Conservation (phyloP, 2,329 filamentous ascomycete genomes). For the Teratosphaeria destructans region DNA sequence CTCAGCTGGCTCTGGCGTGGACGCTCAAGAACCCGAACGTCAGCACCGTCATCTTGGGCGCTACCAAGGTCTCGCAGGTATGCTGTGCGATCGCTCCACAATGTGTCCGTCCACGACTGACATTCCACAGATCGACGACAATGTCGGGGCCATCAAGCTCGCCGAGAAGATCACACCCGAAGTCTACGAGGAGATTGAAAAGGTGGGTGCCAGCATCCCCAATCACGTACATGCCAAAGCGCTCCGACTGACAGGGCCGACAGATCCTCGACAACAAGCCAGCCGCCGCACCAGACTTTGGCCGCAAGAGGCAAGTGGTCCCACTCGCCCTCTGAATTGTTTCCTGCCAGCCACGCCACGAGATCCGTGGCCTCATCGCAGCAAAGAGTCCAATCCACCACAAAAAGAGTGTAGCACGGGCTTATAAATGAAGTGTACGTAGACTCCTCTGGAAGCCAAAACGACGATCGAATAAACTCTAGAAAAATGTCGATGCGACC, state of each 20-base stretch:
- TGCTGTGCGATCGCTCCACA: background rate
- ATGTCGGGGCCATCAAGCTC: constrained; percentile 37
- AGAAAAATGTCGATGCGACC: background rate
- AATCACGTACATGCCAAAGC: background rate
- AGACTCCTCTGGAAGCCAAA: background rate
- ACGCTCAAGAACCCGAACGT: constrained; percentile 49
- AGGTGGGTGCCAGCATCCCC: background rate
- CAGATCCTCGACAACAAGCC: constrained; percentile 32
- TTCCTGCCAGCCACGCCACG: background rate
- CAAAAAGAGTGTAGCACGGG: background rate
- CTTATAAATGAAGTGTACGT: background rate
- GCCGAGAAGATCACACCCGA: constrained; percentile 29
- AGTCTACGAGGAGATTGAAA: constrained; percentile 35
- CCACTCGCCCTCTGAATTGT: background rate
- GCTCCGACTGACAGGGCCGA: background rate
- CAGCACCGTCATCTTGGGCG: constrained; percentile 46
- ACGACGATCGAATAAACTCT: background rate
- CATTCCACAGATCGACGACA: constrained; percentile 35
- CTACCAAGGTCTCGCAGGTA: constrained; percentile 31
- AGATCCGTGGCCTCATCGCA: background rate
- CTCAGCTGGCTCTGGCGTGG: constrained; percentile 51
- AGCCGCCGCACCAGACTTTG: constrained; percentile 19
- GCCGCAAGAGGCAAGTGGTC: constrained; percentile 25
- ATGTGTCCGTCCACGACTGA: constrained; percentile 9
- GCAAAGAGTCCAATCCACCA: background rate